phyloP scores from a whole-genome alignment of 2,329 filamentous ascomycete genomes.

The Ascochyta pisi region DNA sequence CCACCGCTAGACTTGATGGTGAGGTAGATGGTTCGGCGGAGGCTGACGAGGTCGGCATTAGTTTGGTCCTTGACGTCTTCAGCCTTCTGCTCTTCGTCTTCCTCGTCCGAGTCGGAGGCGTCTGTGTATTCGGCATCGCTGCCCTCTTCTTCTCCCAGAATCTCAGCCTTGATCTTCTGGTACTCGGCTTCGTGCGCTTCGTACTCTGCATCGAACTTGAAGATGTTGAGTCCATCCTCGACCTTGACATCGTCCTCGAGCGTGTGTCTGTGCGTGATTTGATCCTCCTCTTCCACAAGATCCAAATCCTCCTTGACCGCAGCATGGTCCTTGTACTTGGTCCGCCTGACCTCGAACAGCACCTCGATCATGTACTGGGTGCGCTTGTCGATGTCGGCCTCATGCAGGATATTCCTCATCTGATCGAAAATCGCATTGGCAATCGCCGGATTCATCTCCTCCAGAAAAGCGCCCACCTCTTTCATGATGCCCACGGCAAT shows the following conservation, averaged over 20 bases:
- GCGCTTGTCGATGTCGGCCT: slow-evolving; percentile 95
- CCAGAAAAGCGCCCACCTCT: slow-evolving; percentile 91
- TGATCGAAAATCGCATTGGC: slow-evolving; percentile 92
- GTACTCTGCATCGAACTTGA: slow-evolving; percentile 91
- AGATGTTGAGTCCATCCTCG: slow-evolving; percentile 89
- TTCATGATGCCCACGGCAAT: slow-evolving; percentile 93
- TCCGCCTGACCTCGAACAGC: slow-evolving; percentile 93
- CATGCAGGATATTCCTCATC: slow-evolving; percentile 92
- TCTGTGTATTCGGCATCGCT: slow-evolving; percentile 75
- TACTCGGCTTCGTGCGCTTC: slow-evolving; percentile 92
- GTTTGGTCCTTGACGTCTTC: slow-evolving; percentile 98
- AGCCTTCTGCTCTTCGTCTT: slow-evolving; percentile 78
- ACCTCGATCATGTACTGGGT: slow-evolving; percentile 99
- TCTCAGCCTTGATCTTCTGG: slow-evolving; percentile 88
- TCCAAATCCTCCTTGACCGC: slow-evolving; percentile 92
- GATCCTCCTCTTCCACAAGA: slow-evolving; percentile 95
- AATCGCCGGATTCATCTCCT: slow-evolving; percentile 92
- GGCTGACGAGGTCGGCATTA: slow-evolving; percentile 92
- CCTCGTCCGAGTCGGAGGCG: slow-evolving; percentile 72
- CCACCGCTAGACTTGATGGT: slow-evolving; percentile 97
- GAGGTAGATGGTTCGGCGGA: slow-evolving; percentile 92
- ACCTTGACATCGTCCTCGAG: slow-evolving; percentile 79
- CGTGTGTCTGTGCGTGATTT: slow-evolving; percentile 87
- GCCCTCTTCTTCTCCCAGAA: slow-evolving; percentile 75
- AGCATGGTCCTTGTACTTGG: slow-evolving; percentile 94